Evolutionary conservation across 139 green algal species (phyloP).

Genomic region (Pleodorina starrii): DNA sequence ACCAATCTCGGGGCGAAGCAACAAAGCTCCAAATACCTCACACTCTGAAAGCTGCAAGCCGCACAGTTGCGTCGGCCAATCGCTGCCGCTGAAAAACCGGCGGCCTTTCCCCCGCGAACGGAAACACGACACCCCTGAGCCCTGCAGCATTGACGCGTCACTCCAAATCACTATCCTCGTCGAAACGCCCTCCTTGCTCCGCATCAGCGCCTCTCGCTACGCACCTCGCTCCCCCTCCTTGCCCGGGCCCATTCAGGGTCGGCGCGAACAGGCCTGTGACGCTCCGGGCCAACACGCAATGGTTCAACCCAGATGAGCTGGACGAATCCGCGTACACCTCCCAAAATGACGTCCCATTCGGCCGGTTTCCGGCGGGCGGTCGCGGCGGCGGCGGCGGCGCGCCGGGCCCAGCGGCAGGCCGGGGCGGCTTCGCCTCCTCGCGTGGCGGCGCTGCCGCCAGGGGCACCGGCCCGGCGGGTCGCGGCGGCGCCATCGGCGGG

Average conservation of each 20-base stretch:
- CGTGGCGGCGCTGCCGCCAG: too few relatives aligned
- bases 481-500: background rate
- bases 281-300: background rate
- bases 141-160: too few relatives aligned
- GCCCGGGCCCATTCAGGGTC: background rate
- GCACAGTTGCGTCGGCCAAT: too few relatives aligned
- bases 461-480: background rate
- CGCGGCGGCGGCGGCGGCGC: background rate
- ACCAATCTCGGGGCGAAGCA: too few relatives aligned
- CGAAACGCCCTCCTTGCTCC: too few relatives aligned
- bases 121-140: too few relatives aligned
- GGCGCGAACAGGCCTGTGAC: slow-evolving; percentile 16
- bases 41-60: too few relatives aligned
- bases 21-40: too few relatives aligned
- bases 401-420: background rate
- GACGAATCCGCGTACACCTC: background rate
- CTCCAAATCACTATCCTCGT: too few relatives aligned
- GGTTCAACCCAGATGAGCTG: slow-evolving; percentile 44
- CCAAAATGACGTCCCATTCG: background rate
- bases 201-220: background rate
- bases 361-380: background rate
- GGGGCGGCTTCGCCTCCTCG: background rate
- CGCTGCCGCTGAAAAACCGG: too few relatives aligned
- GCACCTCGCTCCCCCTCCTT: background rate
- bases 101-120: too few relatives aligned